Evolutionary conservation across 148 eudicot genomes (phyloP), one percentile per base, ranked within the genome.

Genomic region (Rheum nobile): DNA sequence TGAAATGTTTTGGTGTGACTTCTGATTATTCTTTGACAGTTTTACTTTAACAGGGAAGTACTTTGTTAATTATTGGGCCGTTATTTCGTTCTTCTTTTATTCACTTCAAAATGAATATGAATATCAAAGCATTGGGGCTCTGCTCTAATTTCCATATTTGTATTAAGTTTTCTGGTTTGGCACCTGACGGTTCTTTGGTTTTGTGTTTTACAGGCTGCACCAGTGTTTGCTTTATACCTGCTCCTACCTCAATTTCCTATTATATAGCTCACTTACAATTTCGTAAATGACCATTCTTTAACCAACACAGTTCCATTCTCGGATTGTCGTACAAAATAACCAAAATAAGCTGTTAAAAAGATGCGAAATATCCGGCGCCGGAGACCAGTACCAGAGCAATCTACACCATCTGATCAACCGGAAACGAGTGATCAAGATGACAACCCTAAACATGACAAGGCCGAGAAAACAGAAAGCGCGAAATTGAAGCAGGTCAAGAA

Each of bases 401-500:
- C 70, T 65, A 7, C 67, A 61, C 67, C 70, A 16, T 65, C 70
- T 65, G 70, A 65, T 65, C 39, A 65, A 65, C 41, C 70, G 16
- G 70, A 65, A 31, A 52, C 16, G 71, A 50, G 31, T 41, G 63
- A 70, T 52, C 44, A 67, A 72, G 55, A 10, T 59, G 46, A 31
- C 39, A 32, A 12, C 10, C 78, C 59, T 26, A 34, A 32, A 8
- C 17, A 41, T 35, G 70, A 65, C 11, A 65, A 65, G 41, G 21
- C 21, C 2, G 70, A 65, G 22, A 65, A 34, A 65, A 17, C 9
- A 1, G 41, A 34, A 16, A 65, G 70, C 21, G 32, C 7, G 1
- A 68, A 75, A 29, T 35, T 8, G 32, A 75, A 57, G 10, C 54
- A 74, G 35, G 82, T 72, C 14, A 80, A 71, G 28, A 84, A 68